These are phyloP conservation scores for Capsella bursapastoris DNA, from an alignment of 345 rosid species.

Conservation along the genomic window DNA sequence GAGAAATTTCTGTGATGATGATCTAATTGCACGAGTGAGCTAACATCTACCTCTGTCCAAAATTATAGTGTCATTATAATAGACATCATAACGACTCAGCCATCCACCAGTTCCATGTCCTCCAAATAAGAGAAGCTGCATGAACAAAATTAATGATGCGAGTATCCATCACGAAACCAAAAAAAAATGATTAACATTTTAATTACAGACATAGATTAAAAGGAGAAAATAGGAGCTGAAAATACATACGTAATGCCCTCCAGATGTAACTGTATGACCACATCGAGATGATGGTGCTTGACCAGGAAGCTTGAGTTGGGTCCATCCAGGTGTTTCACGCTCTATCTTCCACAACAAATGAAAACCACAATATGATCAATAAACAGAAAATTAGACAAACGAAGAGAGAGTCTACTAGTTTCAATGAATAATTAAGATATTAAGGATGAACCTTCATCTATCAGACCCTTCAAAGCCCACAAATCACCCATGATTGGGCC, in stretches of 20 bases:
- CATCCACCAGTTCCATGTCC: slow-evolving; percentile 99
- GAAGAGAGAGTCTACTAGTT: slow-evolving; percentile 6
- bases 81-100: slow-evolving; percentile 96
- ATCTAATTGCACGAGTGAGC: slow-evolving; percentile 11
- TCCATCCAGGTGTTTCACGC: slow-evolving; percentile 97
- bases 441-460: slow-evolving; percentile 75
- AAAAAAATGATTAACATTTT: slow-evolving; percentile 19
- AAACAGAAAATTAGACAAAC: slow-evolving; percentile 20
- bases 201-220: slow-evolving; percentile 3
- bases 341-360: slow-evolving; percentile 88
- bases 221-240: slow-evolving; percentile 34
- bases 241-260: slow-evolving; percentile 82
- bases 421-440: slow-evolving; percentile 11
- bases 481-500: slow-evolving; percentile 99
- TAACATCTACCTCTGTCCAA: slow-evolving; percentile 76
- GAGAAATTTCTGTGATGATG: background rate
- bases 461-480: slow-evolving; percentile 98
- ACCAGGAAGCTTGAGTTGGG: slow-evolving; percentile 98
- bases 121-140: slow-evolving; percentile 94
- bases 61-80: slow-evolving; percentile 82
- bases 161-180: slow-evolving; percentile 5
- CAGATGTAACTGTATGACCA: slow-evolving; percentile 91
- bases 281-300: slow-evolving; percentile 95
- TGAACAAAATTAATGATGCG: slow-evolving; percentile 16
- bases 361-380: slow-evolving; percentile 39